Evolutionary conservation across 225 moss, liverwort and hornwort species (phyloP), one percentile per base, ranked within the genome.

Genomic region (Sphagnum contortum): DNA sequence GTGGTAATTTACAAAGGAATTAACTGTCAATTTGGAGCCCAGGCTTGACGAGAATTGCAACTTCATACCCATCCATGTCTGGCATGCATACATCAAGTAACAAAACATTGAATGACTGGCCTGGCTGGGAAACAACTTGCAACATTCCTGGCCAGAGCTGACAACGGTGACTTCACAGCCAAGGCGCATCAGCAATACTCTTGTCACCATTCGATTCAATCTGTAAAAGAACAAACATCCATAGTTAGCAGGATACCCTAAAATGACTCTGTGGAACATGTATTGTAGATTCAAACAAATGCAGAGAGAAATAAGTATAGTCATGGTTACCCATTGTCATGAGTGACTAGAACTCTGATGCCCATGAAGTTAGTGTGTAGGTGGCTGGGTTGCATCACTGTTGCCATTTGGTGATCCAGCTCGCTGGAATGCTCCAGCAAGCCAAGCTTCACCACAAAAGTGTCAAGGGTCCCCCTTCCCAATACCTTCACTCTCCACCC

Each of bases 11-110:
- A 29, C 29, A 29, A 29, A 29, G 29, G 29, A 29, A 0, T 29
- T 29, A 29, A 29, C 29, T 29, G 29, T 29, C 29, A 29, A 29
- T 29, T 29, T 29, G 29, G 29, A 29, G 29, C 29, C 29, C 1
- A 29, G 1, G 29, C 68, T 71, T 87, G 87, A 87, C 84, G 65
- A 81, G 87, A 52, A 79, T 66, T 46, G 81, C 84, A 8, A 87
- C 87, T 75, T 87, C 87, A 46, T 87, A 87, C 60, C 87, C 87
- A 59, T 87, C 87, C 87, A 84, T 87, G 65, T 84, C 87, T 53
- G 87, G 87, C 87, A 87, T 87, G 63, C 74, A 76, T 9, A 87
- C 84, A 76, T 87, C 87, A 47, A 87, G 72, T 62, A 87, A 64
- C 49, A 87, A 68, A 57, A 87, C 76, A 66, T 81, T 72, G 52